Evolutionary conservation across 1,284 basidiomycete species (phyloP).

Genomic region (Moniliella sp.): DNA sequence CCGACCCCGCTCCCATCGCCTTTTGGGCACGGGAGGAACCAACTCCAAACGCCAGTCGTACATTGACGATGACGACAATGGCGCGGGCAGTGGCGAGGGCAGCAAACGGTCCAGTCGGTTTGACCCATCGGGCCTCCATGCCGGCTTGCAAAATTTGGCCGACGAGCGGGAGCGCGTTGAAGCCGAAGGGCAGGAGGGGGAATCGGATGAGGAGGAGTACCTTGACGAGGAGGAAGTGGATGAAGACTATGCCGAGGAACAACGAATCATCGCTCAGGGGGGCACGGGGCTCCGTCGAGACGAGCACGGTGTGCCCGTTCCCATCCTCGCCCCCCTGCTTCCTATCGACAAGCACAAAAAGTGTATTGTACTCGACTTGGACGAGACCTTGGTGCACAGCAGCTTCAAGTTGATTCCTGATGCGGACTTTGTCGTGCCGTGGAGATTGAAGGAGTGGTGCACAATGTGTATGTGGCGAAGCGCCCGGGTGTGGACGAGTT

Average conservation of each 20-base stretch:
- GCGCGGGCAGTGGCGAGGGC: too few species aligned
- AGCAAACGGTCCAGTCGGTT: too few species aligned
- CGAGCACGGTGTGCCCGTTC: slow-evolving; percentile 46
- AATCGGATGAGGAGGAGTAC: slow-evolving; percentile 29
- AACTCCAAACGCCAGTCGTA: too few species aligned
- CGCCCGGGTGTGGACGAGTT: slow-evolving; percentile 92
- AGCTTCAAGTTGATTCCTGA: slow-evolving; percentile 49
- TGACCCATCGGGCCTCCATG: too few species aligned
- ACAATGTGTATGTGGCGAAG: slow-evolving; percentile 98
- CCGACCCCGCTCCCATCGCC: too few species aligned
- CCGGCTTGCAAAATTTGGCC: too few species aligned
- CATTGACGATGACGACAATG: too few species aligned
- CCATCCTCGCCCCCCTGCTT: slow-evolving; percentile 55
- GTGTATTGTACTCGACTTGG: slow-evolving; percentile 71
- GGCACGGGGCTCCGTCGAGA: slow-evolving; percentile 62
- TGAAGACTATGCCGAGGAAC: slow-evolving; percentile 53
- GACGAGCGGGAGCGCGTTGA: slow-evolving; percentile 2
- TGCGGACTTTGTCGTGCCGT: slow-evolving; percentile 92
- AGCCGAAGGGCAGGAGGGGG: slow-evolving; percentile 11
- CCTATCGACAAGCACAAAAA: slow-evolving; percentile 59
- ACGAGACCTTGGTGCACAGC: slow-evolving; percentile 73
- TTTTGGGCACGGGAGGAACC: too few species aligned
- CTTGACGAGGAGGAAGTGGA: slow-evolving; percentile 35
- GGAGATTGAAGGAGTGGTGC: slow-evolving; percentile 90
- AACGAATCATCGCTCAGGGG: slow-evolving; percentile 53